Percentiles rank a stretch among this genome's conserved stretches.
These are phyloP conservation scores for Rossbeevera mucosa DNA, from an alignment of 768 basidiomycete species.

Conservation along the genomic window DNA sequence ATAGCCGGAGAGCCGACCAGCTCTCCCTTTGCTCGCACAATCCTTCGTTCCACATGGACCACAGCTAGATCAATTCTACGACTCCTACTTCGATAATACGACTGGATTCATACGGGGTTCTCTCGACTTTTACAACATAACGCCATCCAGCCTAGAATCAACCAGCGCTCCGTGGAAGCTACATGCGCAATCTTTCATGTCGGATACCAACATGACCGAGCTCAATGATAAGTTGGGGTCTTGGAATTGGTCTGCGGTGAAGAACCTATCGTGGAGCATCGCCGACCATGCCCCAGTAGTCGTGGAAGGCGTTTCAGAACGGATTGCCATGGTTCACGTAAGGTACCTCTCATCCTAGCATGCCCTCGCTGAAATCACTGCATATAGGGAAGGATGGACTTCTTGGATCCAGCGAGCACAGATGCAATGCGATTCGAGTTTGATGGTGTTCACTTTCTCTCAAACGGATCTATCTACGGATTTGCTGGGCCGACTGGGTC, in stretches of 20 bases:
- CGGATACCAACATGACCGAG: slow-evolving; percentile 47
- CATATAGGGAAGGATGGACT: slow-evolving; percentile 63
- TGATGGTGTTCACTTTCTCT: slow-evolving; percentile 70
- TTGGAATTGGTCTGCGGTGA: slow-evolving; percentile 70
- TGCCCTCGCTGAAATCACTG: neutral
- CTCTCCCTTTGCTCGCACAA: slow-evolving; percentile 45
- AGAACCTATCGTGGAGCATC: slow-evolving; percentile 61
- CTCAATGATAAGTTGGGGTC: slow-evolving; percentile 43
- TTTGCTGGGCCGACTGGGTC: slow-evolving; percentile 64
- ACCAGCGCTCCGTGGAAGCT: slow-evolving; percentile 43
- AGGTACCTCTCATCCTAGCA: slow-evolving; percentile 23
- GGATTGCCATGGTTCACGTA: slow-evolving; percentile 63
- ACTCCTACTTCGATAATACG: slow-evolving; percentile 69
- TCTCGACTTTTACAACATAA: slow-evolving; percentile 60
- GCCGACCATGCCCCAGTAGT: slow-evolving; percentile 51
- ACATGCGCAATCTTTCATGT: slow-evolving; percentile 47
- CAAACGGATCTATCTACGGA: slow-evolving; percentile 74
- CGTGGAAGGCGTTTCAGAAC: slow-evolving; percentile 36
- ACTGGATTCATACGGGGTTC: slow-evolving; percentile 76
- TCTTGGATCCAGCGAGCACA: slow-evolving; percentile 46
- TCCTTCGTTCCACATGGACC: slow-evolving; percentile 44
- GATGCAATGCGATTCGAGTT: slow-evolving; percentile 68
- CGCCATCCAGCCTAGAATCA: slow-evolving; percentile 40
- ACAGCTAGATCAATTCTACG: slow-evolving; percentile 39
- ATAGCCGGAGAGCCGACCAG: slow-evolving; percentile 46